phyloP scores from a whole-genome alignment of 345 rosid genomes.

The Hirschfeldia incana region DNA sequence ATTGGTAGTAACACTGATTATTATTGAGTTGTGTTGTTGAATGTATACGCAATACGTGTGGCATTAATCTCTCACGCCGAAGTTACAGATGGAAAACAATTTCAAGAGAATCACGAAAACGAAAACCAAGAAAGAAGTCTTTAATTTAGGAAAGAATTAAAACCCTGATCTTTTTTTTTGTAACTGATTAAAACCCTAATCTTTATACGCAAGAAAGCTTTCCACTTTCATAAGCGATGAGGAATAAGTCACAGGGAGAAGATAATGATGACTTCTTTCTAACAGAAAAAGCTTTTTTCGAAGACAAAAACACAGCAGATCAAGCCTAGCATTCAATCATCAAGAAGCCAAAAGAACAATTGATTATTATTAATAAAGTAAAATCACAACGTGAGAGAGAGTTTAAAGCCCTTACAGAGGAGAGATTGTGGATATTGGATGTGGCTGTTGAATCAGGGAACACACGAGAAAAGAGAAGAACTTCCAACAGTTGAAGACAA shows the following conservation, averaged over 20 bases:
- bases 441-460: slow-evolving; percentile 46
- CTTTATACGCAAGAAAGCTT: slow-evolving; percentile 11
- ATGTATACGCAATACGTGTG: neutral
- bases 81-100: slow-evolving; percentile 4
- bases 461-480: slow-evolving; percentile 39
- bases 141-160: slow-evolving; percentile 11
- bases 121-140: neutral
- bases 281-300: slow-evolving; percentile 11
- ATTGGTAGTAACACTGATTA: neutral
- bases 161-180: no score
- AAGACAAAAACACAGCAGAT: slow-evolving; percentile 37
- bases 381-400: slow-evolving; percentile 15
- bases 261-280: slow-evolving; percentile 4
- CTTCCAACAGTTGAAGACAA: slow-evolving; percentile 45
- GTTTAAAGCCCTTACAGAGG: slow-evolving; percentile 38
- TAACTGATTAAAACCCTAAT: no score
- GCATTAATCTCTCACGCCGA: slow-evolving; percentile 14
- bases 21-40: neutral
- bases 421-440: slow-evolving; percentile 28
- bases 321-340: slow-evolving; percentile 43
- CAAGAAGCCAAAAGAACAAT: slow-evolving; percentile 24
- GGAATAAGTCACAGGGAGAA: no score
- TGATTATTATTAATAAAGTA: neutral
- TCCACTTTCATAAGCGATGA: slow-evolving; percentile 23
- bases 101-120: no score